A percentile compares a stretch with the other conserved stretches of the same genome.
These are phyloP conservation scores for Gloeopeniophorella convolvens DNA, from an alignment of 768 basidiomycete species.

Conservation along the genomic window DNA sequence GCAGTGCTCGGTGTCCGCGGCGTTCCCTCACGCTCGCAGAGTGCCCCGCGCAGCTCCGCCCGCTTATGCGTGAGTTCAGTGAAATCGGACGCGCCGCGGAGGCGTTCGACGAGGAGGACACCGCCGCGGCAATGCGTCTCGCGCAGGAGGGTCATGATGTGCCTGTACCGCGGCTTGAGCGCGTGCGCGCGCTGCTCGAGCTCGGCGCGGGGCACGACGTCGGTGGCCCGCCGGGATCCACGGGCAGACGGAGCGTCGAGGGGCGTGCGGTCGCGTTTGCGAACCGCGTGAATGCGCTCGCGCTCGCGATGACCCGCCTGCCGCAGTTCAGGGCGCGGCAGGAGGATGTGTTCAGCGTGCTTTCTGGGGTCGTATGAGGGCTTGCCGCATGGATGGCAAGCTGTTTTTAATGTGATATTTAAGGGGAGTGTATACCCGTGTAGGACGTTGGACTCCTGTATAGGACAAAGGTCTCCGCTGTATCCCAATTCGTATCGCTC, in stretches of 20 bases:
- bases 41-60: slow-evolving; percentile 56
- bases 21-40: slow-evolving; percentile 53
- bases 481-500: too few relatives aligned
- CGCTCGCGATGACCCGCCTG: slow-evolving; percentile 62
- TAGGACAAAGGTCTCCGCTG: too few relatives aligned
- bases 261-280: slow-evolving; percentile 65
- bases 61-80: slow-evolving; percentile 64
- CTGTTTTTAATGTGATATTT: too few relatives aligned
- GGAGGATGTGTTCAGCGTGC: slow-evolving; percentile 60
- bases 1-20: slow-evolving; percentile 40
- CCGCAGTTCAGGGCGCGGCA: slow-evolving; percentile 69
- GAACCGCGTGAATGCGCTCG: slow-evolving; percentile 71
- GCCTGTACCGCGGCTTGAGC: slow-evolving; percentile 46
- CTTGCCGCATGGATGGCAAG: background rate
- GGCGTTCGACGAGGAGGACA: slow-evolving; percentile 50
- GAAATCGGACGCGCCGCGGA: slow-evolving; percentile 46
- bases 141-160: slow-evolving; percentile 32
- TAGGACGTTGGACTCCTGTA: too few relatives aligned
- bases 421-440: too few relatives aligned
- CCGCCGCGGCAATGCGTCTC: slow-evolving; percentile 40
- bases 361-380: slow-evolving; percentile 41
- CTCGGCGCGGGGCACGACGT: slow-evolving; percentile 47
- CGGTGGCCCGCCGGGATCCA: slow-evolving; percentile 25
- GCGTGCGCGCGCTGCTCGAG: slow-evolving; percentile 50
- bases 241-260: slow-evolving; percentile 47